Conservation (phyloP, 345 rosid species). For the Camelina sativa region DNA sequence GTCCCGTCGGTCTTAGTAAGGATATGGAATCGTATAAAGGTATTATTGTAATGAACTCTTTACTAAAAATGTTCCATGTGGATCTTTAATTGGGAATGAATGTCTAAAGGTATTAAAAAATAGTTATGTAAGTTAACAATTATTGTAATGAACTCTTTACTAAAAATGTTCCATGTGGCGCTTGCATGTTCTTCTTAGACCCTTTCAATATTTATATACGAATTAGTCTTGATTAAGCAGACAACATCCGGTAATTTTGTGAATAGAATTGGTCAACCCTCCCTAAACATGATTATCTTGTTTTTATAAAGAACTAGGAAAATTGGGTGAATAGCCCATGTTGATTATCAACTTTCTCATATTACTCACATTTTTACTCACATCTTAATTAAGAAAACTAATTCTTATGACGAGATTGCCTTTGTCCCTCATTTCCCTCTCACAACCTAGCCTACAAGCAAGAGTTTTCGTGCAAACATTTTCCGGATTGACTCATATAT, state of each 20-base stretch:
- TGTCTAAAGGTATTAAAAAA: too few relatives aligned
- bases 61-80: too few relatives aligned
- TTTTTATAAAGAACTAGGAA: too few relatives aligned
- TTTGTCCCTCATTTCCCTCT: not conserved
- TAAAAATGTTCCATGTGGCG: constrained; percentile 29
- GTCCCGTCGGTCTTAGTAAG: not conserved
- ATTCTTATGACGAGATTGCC: not conserved
- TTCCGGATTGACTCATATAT: too few relatives aligned
- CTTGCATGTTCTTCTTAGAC: constrained; percentile 23
- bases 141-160: not conserved
- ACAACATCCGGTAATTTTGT: constrained; percentile 10
- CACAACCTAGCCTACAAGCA: too few relatives aligned
- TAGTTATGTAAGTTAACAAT: not conserved
- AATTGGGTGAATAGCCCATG: too few relatives aligned
- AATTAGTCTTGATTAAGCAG: constrained; percentile 10
- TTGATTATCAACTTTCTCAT: too few relatives aligned
- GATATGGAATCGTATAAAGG: not conserved
- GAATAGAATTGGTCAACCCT: not conserved
- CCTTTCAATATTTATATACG: not conserved
- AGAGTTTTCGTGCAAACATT: too few relatives aligned
- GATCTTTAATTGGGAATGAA: too few relatives aligned
- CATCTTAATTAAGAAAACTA: too few relatives aligned
- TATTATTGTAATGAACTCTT: too few relatives aligned
- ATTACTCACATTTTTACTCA: too few relatives aligned
- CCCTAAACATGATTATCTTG: not conserved